Evolutionary conservation across 768 basidiomycete species (phyloP).

Genomic region (Cystofilobasidium bisporidii): DNA sequence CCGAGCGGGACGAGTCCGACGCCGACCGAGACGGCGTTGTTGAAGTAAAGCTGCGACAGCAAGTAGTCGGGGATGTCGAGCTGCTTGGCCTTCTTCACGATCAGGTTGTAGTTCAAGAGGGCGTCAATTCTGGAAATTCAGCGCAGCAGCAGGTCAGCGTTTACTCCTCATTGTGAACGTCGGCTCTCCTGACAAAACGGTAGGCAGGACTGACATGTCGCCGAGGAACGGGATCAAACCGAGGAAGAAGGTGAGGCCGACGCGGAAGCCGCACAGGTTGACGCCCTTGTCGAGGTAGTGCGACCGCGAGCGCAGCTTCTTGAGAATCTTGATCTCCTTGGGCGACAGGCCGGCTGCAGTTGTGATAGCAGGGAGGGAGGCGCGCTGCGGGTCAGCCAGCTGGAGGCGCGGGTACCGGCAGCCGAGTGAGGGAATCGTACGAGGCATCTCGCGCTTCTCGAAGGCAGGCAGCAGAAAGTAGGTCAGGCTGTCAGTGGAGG

Average conservation of each 20-base stretch:
- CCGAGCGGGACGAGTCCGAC: slow-evolving; percentile 11
- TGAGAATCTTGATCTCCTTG: slow-evolving; percentile 6
- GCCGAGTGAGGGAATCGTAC: not conserved
- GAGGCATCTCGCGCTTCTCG: slow-evolving; percentile 16
- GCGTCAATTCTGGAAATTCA: slow-evolving; percentile 14
- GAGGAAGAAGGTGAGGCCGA: slow-evolving; percentile 27
- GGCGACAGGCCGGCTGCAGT: slow-evolving; percentile 16
- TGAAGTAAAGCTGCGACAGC: slow-evolving; percentile 10
- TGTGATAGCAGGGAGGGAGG: not conserved
- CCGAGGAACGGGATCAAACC: slow-evolving; percentile 21
- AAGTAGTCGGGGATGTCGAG: slow-evolving; percentile 22
- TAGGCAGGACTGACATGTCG: too few relatives aligned
- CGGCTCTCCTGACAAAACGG: too few relatives aligned
- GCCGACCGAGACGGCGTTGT: slow-evolving; percentile 21
- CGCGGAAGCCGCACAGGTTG: slow-evolving; percentile 24
- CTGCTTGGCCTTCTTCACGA: slow-evolving; percentile 24
- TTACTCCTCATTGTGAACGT: too few relatives aligned
- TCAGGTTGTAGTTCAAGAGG: slow-evolving; percentile 25
- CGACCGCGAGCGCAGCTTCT: slow-evolving; percentile 17
- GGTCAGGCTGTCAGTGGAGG: not conserved
- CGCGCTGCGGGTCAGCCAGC: not conserved
- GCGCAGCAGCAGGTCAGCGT: too few relatives aligned
- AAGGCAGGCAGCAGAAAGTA: too few relatives aligned
- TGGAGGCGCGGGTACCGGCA: too few relatives aligned
- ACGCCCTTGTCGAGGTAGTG: slow-evolving; percentile 24